Evolutionary conservation across 192 early-diverging fungal species (phyloP).

Genomic region (Dissophora globulifera): DNA sequence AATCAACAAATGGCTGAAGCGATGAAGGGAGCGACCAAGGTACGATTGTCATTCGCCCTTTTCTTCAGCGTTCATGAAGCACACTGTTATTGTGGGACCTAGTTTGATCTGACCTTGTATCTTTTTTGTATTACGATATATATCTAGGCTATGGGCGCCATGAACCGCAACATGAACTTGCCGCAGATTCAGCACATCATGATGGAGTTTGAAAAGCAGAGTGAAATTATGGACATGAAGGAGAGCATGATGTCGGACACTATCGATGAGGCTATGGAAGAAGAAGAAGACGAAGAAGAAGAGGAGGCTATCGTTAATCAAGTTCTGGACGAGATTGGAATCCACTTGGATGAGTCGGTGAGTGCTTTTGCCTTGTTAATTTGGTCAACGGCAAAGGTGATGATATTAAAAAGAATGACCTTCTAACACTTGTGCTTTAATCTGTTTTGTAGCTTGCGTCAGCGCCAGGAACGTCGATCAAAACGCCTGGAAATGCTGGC

Average conservation of each 20-base stretch:
- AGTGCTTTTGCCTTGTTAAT: too few relatives aligned
- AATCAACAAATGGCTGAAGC: constrained; percentile 97
- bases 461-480: constrained; percentile 57
- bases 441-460: constrained; percentile 53
- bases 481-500: constrained; percentile 40
- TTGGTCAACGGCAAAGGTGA: too few relatives aligned
- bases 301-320: constrained; percentile 91
- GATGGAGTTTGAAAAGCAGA: constrained; percentile 97
- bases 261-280: constrained; percentile 97
- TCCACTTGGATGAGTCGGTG: constrained; percentile 80
- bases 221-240: constrained; percentile 99
- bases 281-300: constrained; percentile 93
- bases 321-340: constrained; percentile 96
- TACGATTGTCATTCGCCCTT: constrained; percentile 4
- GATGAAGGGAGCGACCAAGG: constrained; percentile 93
- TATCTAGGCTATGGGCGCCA: constrained; percentile 89
- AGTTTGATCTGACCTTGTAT: too few relatives aligned
- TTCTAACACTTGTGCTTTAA: too few relatives aligned
- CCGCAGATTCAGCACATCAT: constrained; percentile 94
- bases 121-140: neutral
- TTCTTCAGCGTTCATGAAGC: too few relatives aligned
- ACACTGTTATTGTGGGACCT: too few relatives aligned
- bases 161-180: constrained; percentile 96
- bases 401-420: too few relatives aligned
- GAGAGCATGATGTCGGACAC: constrained; percentile 98